Percentiles rank a stretch among this genome's conserved stretches.
Evolutionary conservation across 2,329 filamentous ascomycete genomes (phyloP).

Genomic region (Monosporascus sp.): DNA sequence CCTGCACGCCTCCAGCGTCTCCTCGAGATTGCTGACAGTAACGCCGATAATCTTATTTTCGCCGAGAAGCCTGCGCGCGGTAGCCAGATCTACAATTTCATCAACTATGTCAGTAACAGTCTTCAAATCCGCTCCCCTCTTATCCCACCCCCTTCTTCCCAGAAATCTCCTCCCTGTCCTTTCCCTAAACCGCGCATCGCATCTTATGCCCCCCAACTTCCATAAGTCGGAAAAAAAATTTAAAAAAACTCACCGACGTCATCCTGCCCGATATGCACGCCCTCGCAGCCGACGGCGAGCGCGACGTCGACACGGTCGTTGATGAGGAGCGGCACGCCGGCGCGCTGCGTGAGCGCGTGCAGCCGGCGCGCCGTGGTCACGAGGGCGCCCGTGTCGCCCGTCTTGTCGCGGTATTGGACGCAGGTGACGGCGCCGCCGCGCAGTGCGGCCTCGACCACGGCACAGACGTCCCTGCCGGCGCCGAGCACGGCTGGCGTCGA

Average conservation of each 20-base stretch:
- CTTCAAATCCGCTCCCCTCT: not conserved
- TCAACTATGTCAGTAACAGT: not conserved
- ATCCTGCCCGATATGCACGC: constrained; percentile 92
- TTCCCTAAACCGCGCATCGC: too few species aligned
- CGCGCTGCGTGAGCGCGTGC: constrained; percentile 62
- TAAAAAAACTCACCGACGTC: constrained; percentile 61
- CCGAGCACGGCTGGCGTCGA: constrained; percentile 82
- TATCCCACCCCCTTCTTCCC: not conserved
- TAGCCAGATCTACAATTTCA: constrained; percentile 44
- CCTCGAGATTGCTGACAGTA: constrained; percentile 68
- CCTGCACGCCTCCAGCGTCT: constrained; percentile 66
- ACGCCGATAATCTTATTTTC: constrained; percentile 79
- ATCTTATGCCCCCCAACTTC: too few species aligned
- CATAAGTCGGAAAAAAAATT: constrained; percentile 1
- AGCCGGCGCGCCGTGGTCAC: constrained; percentile 66
- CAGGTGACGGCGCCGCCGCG: constrained; percentile 70
- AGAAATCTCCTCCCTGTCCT: too few species aligned
- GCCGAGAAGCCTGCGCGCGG: constrained; percentile 69
- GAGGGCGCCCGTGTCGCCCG: constrained; percentile 64
- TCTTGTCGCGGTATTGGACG: constrained; percentile 90
- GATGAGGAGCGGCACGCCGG: constrained; percentile 76
- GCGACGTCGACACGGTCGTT: constrained; percentile 93
- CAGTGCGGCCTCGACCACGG: constrained; percentile 71
- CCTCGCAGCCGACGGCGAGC: constrained; percentile 78
- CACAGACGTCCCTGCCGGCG: constrained; percentile 54